Evolutionary conservation across 768 basidiomycete genomes (phyloP).

Genomic region (Boletus subparvulus): DNA sequence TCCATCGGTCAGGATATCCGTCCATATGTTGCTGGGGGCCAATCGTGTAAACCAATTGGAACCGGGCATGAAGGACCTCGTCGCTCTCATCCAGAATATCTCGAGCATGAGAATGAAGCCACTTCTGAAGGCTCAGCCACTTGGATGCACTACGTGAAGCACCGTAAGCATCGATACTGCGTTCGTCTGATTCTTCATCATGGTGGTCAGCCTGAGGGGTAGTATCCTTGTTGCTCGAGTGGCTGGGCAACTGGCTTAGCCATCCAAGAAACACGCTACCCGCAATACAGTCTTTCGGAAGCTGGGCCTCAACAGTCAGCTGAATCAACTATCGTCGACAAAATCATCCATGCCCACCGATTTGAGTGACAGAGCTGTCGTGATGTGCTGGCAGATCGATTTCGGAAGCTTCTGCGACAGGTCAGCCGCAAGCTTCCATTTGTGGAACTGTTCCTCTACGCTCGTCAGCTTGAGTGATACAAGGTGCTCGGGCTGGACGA

Average conservation of each 20-base stretch:
- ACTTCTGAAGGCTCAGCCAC: slow-evolving; percentile 15
- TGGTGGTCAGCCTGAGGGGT: too few relatives aligned
- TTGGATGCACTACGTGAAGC: background rate
- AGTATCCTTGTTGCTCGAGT: too few relatives aligned
- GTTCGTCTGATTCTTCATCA: too few relatives aligned
- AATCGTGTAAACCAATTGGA: slow-evolving; percentile 20
- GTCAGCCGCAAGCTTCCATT: too few relatives aligned
- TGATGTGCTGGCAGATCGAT: background rate
- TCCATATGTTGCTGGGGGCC: slow-evolving; percentile 23
- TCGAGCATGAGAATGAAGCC: slow-evolving; percentile 10
- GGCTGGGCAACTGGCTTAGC: too few relatives aligned
- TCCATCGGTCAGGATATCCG: slow-evolving; percentile 31
- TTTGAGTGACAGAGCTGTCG: too few relatives aligned
- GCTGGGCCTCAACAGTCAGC: too few relatives aligned
- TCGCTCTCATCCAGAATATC: slow-evolving; percentile 26
- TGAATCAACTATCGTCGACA: too few relatives aligned
- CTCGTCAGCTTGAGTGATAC: slow-evolving; percentile 47
- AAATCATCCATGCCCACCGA: too few relatives aligned
- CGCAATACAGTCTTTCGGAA: too few relatives aligned
- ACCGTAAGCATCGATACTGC: too few relatives aligned
- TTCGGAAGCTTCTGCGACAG: slow-evolving; percentile 5
- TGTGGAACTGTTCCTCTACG: slow-evolving; percentile 31
- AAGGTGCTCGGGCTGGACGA: slow-evolving; percentile 51
- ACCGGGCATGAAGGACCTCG: slow-evolving; percentile 23
- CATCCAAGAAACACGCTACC: too few relatives aligned